These are phyloP conservation scores for Macrolepiota albuminosa DNA, from an alignment of 768 basidiomycete genomes.

Conservation along the genomic window DNA sequence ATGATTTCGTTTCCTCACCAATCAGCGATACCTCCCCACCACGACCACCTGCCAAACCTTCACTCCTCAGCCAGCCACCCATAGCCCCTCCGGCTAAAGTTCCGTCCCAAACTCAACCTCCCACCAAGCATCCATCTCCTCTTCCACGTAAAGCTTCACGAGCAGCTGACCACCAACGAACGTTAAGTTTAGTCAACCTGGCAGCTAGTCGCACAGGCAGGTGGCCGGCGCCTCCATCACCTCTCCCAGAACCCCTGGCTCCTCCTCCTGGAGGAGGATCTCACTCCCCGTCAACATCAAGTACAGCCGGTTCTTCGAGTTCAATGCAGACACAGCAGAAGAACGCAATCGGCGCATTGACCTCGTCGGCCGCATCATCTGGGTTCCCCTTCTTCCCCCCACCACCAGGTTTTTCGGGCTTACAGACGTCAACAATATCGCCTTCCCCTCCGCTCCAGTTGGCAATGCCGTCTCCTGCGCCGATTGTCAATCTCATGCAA, in stretches of 20 bases:
- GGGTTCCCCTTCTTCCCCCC: slow-evolving; percentile 10
- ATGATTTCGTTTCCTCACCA: slow-evolving; percentile 34
- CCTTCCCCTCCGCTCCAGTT: neutral
- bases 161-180: slow-evolving; percentile 49
- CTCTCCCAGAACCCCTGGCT: slow-evolving; percentile 18
- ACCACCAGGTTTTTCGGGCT: slow-evolving; percentile 11
- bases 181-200: slow-evolving; percentile 50
- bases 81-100: neutral
- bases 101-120: slow-evolving; percentile 5
- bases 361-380: slow-evolving; percentile 11
- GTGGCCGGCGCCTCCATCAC: slow-evolving; percentile 34
- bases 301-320: neutral
- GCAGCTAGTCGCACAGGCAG: slow-evolving; percentile 48
- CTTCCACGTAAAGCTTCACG: slow-evolving; percentile 27
- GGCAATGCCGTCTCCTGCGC: neutral
- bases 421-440: neutral
- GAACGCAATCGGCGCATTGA: slow-evolving; percentile 22
- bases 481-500: neutral
- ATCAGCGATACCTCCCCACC: slow-evolving; percentile 45
- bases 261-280: slow-evolving; percentile 16
- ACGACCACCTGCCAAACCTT: slow-evolving; percentile 31
- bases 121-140: slow-evolving; percentile 11
- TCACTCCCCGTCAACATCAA: slow-evolving; percentile 9
- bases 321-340: slow-evolving; percentile 27
- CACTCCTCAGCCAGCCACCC: slow-evolving; percentile 7